phyloP scores from a whole-genome alignment of 352 stramenopile genomes.

The Globisporangium acanthophoron region DNA sequence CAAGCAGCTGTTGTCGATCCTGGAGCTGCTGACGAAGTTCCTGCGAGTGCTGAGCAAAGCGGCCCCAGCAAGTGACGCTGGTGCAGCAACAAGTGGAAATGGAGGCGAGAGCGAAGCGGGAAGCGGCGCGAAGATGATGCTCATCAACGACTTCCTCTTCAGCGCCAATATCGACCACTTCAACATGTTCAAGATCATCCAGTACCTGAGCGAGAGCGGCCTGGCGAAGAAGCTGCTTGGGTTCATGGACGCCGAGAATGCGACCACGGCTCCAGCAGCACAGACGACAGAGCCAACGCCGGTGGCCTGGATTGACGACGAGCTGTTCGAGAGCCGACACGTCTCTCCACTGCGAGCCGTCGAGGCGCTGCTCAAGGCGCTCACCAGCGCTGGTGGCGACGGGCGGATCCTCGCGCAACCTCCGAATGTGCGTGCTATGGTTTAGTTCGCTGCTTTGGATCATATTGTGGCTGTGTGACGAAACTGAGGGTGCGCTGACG shows the following conservation, averaged over 20 bases:
- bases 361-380: conserved; percentile 64
- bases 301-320: conserved; percentile 11
- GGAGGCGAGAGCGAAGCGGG: conserved; percentile 19
- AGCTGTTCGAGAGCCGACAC: conserved; percentile 63
- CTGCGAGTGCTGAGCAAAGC: conserved; percentile 48
- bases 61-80: background rate
- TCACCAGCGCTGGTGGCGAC: conserved; percentile 65
- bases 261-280: background rate
- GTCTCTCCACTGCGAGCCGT: conserved; percentile 82
- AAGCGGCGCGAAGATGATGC: conserved; percentile 55
- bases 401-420: conserved; percentile 67
- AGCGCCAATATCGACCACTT: conserved; percentile 77
- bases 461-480: background rate
- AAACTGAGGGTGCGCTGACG: conserved; percentile 4
- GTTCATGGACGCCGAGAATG: conserved; percentile 51
- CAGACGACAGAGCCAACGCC: conserved; percentile 8
- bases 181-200: conserved; percentile 88
- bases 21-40: conserved; percentile 77
- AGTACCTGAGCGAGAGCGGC: conserved; percentile 74
- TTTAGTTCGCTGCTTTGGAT: background rate
- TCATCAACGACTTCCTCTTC: conserved; percentile 85
- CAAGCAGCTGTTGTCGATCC: conserved; percentile 78
- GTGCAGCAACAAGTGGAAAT: background rate
- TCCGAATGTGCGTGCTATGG: conserved; percentile 42
- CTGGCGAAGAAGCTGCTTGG: conserved; percentile 82